phyloP scores from a whole-genome alignment of 75 land plant genomes.

The Chamaecyparis obtusa region DNA sequence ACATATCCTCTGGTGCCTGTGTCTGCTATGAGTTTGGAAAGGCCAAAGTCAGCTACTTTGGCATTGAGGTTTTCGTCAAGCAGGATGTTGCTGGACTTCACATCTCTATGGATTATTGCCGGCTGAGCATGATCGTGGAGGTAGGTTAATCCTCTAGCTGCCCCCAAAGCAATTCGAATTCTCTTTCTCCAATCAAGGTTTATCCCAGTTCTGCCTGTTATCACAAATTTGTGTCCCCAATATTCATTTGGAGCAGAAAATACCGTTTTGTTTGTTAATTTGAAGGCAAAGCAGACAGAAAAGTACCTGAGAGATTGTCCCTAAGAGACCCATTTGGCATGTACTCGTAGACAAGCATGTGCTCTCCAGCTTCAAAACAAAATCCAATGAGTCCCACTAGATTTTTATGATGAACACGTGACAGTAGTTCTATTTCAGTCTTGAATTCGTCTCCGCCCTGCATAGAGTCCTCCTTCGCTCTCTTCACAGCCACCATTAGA shows the following conservation, averaged over 20 bases:
- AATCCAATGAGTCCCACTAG: slow-evolving; percentile 75
- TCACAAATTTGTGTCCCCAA: slow-evolving; percentile 23
- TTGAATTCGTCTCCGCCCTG: slow-evolving; percentile 43
- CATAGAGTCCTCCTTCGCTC: slow-evolving; percentile 24
- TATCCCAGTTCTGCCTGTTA: slow-evolving; percentile 12
- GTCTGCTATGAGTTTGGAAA: slow-evolving; percentile 42
- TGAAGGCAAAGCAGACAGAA: slow-evolving; percentile 13
- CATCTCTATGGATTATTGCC: slow-evolving; percentile 65
- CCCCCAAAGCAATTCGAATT: slow-evolving; percentile 27
- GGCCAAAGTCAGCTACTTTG: slow-evolving; percentile 65
- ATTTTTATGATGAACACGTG: slow-evolving; percentile 24
- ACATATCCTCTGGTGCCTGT: slow-evolving; percentile 36
- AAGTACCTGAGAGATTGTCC: slow-evolving; percentile 55
- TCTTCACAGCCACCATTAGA: slow-evolving; percentile 32
- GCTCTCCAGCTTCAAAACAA: slow-evolving; percentile 61
- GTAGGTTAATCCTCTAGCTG: slow-evolving; percentile 58
- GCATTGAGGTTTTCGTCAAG: slow-evolving; percentile 49
- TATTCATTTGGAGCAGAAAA: slow-evolving; percentile 23
- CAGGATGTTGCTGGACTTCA: slow-evolving; percentile 66
- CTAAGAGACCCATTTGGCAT: slow-evolving; percentile 60
- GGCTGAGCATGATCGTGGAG: slow-evolving; percentile 60
- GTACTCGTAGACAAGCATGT: slow-evolving; percentile 61
- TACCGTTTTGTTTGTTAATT: background rate
- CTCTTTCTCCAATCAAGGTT: slow-evolving; percentile 26
- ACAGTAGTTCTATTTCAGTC: slow-evolving; percentile 23